Evolutionary conservation across 139 green algal species (phyloP).

Genomic region (Chlamydomonas applanata): DNA sequence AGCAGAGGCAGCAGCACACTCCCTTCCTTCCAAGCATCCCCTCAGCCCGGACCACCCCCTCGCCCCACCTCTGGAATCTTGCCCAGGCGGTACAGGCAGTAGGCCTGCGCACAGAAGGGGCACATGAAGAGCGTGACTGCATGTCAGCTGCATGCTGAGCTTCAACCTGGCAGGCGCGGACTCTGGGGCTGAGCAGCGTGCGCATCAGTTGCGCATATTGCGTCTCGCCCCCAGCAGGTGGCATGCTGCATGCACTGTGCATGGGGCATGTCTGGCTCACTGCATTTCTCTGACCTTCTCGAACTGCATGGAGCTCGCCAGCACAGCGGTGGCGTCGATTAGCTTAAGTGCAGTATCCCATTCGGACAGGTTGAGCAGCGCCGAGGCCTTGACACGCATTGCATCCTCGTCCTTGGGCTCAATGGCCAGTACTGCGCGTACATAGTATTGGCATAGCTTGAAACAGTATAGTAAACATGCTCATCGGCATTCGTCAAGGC

Average conservation of each 20-base stretch:
- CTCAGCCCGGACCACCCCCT: too few species aligned
- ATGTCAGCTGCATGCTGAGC: background rate
- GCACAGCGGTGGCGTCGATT: slow-evolving; percentile 12
- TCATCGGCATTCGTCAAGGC: too few species aligned
- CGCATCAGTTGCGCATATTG: too few species aligned
- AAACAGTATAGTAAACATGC: too few species aligned
- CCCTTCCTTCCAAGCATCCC: too few species aligned
- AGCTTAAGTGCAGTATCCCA: slow-evolving; percentile 55
- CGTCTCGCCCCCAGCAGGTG: too few species aligned
- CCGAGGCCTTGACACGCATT: slow-evolving; percentile 57
- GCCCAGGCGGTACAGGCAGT: slow-evolving; percentile 79
- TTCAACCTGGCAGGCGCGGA: too few species aligned
- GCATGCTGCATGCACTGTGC: too few species aligned
- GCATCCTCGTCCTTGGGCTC: slow-evolving; percentile 67
- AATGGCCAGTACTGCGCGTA: slow-evolving; percentile 67
- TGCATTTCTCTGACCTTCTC: slow-evolving; percentile 51
- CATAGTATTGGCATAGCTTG: too few species aligned
- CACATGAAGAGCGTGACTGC: background rate
- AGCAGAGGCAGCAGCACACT: too few species aligned
- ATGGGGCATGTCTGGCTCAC: background rate
- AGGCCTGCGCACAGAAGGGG: slow-evolving; percentile 62
- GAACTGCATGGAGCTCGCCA: slow-evolving; percentile 47
- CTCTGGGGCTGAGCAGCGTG: too few species aligned
- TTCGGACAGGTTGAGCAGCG: slow-evolving; percentile 59
- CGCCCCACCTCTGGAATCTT: slow-evolving; percentile 60